These are phyloP conservation scores for Nigrograna mackinnonii DNA, from an alignment of 2,329 filamentous ascomycete genomes.

Conservation along the genomic window DNA sequence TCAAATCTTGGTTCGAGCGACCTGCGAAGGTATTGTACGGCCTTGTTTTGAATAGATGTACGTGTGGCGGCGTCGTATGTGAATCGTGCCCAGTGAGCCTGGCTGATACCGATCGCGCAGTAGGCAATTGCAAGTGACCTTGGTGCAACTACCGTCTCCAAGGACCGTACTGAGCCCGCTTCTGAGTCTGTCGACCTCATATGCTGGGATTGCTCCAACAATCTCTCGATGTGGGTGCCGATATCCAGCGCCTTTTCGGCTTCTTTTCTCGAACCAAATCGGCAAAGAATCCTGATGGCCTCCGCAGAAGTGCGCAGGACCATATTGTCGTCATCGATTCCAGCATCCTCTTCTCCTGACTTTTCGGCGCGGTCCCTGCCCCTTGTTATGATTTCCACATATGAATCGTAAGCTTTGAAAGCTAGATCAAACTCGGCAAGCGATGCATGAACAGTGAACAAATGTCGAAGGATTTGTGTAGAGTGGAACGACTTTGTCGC, in stretches of 20 bases:
- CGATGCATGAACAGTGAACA: slow-evolving; percentile 86
- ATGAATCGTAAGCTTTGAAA: slow-evolving; percentile 88
- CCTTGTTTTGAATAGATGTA: slow-evolving; percentile 74
- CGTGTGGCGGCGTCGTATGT: slow-evolving; percentile 76
- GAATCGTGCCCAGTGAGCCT: slow-evolving; percentile 83
- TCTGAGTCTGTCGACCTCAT: slow-evolving; percentile 23
- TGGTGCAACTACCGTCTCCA: slow-evolving; percentile 55
- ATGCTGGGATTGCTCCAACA: slow-evolving; percentile 63
- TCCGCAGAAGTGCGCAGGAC: slow-evolving; percentile 79
- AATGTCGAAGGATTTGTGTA: slow-evolving; percentile 79
- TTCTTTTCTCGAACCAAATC: slow-evolving; percentile 74
- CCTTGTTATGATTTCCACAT: slow-evolving; percentile 83
- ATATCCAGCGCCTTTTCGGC: slow-evolving; percentile 79
- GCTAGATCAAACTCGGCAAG: slow-evolving; percentile 91
- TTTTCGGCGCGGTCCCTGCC: slow-evolving; percentile 85
- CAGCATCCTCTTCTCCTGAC: slow-evolving; percentile 66
- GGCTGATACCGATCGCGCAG: slow-evolving; percentile 81
- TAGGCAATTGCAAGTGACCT: slow-evolving; percentile 68
- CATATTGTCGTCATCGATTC: slow-evolving; percentile 77
- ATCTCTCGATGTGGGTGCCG: slow-evolving; percentile 71
- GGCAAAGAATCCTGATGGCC: slow-evolving; percentile 78
- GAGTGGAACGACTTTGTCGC: slow-evolving; percentile 96
- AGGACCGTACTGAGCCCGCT: slow-evolving; percentile 28
- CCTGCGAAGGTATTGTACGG: slow-evolving; percentile 74
- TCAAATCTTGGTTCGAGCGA: slow-evolving; percentile 70